phyloP scores from a whole-genome alignment of 2,329 filamentous ascomycete species.

The Colletotrichum aenigma region DNA sequence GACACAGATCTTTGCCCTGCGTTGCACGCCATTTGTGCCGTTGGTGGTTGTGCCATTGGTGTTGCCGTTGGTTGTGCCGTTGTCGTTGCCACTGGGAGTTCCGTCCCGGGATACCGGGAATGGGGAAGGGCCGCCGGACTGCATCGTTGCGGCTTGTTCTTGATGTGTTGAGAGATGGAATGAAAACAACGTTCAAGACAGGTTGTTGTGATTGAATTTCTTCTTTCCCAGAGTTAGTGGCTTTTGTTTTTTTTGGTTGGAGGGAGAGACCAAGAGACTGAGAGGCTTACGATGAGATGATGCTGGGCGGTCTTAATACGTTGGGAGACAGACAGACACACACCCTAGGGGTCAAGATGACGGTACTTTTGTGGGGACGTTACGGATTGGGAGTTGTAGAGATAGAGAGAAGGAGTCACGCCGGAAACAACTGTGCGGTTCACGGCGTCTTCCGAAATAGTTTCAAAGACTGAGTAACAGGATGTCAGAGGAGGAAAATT shows the following conservation, averaged over 20 bases:
- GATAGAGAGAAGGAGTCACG: slow-evolving; percentile 6
- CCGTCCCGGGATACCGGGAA: slow-evolving; percentile 31
- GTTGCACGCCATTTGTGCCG: slow-evolving; percentile 34
- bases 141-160: slow-evolving; percentile 32
- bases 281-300: neutral
- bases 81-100: slow-evolving; percentile 28
- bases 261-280: neutral
- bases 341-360: slow-evolving; percentile 5
- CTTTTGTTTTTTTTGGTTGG: neutral
- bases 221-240: neutral
- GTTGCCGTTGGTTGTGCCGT: slow-evolving; percentile 23
- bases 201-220: neutral
- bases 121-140: slow-evolving; percentile 44
- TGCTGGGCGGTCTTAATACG: neutral
- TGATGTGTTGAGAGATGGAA: neutral
- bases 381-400: neutral
- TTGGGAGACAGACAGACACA: neutral
- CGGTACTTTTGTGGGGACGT: slow-evolving; percentile 15
- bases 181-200: neutral
- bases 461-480: neutral
- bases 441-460: neutral
- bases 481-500: neutral
- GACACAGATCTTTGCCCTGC: slow-evolving; percentile 78
- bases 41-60: slow-evolving; percentile 26
- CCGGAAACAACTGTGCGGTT: neutral